A percentile compares a stretch with the other conserved stretches of the same genome.
These are phyloP conservation scores for Arachis stenosperma DNA, from an alignment of 306 rosid genomes.

Conservation along the genomic window DNA sequence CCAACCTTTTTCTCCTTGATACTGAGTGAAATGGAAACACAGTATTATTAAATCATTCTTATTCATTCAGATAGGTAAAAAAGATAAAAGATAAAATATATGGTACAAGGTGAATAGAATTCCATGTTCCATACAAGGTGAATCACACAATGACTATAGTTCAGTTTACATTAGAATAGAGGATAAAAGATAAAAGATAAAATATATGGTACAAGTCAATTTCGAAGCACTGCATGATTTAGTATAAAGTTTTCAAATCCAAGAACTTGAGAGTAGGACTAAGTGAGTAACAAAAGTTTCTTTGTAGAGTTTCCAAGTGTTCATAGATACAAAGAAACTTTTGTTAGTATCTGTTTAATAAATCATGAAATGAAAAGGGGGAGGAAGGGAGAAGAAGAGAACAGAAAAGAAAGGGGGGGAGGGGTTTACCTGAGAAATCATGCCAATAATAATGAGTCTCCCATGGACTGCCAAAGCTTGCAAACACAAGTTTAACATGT, in stretches of 20 bases:
- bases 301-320: neutral
- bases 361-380: slow-evolving; percentile 22
- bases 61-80: slow-evolving; percentile 12
- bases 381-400: neutral
- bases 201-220: slow-evolving; percentile 12
- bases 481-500: slow-evolving; percentile 84
- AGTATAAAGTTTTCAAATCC: slow-evolving; percentile 8
- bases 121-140: slow-evolving; percentile 12
- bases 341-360: slow-evolving; percentile 11
- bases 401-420: too few species aligned
- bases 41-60: slow-evolving; percentile 26
- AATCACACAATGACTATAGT: slow-evolving; percentile 21
- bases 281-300: neutral
- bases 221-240: slow-evolving; percentile 19
- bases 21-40: slow-evolving; percentile 53
- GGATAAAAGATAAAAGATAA: neutral
- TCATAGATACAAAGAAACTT: slow-evolving; percentile 4
- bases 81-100: neutral
- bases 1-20: slow-evolving; percentile 99
- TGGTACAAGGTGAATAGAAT: slow-evolving; percentile 8
- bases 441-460: slow-evolving; percentile 84
- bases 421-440: slow-evolving; percentile 87
- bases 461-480: slow-evolving; percentile 86
- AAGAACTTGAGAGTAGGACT: neutral
- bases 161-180: slow-evolving; percentile 2